Evolutionary conservation across 129 eudicot genomes (phyloP), one percentile per base, ranked within the genome.

Genomic region (Flaveria robusta): DNA sequence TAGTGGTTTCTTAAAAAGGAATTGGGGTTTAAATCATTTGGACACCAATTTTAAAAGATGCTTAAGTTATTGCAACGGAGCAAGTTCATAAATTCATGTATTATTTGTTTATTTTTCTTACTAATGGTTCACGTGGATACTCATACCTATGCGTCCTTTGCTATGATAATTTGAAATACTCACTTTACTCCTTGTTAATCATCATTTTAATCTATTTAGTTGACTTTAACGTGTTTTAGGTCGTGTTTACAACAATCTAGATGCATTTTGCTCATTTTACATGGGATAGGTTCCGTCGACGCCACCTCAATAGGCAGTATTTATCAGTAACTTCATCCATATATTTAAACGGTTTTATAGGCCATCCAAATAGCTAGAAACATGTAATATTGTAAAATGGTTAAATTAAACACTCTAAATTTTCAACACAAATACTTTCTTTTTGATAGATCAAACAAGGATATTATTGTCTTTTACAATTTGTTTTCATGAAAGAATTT

Each of bases 11-110:
- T 31, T 31, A 31, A 31, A 31, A 31, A 31, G 98, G 12, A 78
- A 90, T 55, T 93, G 98, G 98, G 96, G 98, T 20, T 65, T 92
- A 75, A 73, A 85, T 79, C 85, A 78, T 66, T 70, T 49, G 4
- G 70, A 85, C 46, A n/a, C 76, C 76, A 85, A 81, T 54, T 71
- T 68, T 52, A 74, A 77, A 79, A 84, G 87, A 74, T 86, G 87
- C 43, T 43, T 78, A 41, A 79, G 34, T 63, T 71, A 79, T 71
- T 84, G 87, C 90, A 89, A 89, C 77, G 93, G 98, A 27, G 65
- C 81, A 24, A 75, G 72, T 77, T 79, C 78, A 71, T 45, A 69
- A 45, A 41, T 39, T 34, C 18, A 45, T 26, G 76, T 43, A 49
- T 55, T 22, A 68, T 58, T 70, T 71, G 65, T 52, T 66, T 79